phyloP scores from a whole-genome alignment of 192 early-diverging fungal genomes.

The Backusella liffmaniae region DNA sequence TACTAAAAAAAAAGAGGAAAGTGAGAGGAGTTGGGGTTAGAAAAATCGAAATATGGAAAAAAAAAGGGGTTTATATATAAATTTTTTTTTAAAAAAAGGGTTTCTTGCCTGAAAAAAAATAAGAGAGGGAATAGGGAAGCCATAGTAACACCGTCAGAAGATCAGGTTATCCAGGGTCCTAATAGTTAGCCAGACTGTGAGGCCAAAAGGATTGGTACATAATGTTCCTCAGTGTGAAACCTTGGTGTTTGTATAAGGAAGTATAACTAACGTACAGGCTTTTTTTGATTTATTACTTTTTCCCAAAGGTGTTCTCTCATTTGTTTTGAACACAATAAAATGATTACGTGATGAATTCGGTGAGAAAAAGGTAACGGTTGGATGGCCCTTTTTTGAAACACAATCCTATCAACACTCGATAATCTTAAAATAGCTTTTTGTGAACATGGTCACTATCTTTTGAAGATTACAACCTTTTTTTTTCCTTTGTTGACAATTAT shows the following conservation, averaged over 20 bases:
- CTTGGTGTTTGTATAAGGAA: neutral
- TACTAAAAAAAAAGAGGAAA: neutral
- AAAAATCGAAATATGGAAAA: neutral
- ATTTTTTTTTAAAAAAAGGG: conserved; percentile 10
- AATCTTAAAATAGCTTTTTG: conserved; percentile 5
- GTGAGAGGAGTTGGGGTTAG: neutral
- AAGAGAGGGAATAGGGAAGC: neutral
- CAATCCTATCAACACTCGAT: conserved; percentile 9
- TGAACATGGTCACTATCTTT: conserved; percentile 1
- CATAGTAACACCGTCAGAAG: neutral
- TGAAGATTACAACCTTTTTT: conserved; percentile 1
- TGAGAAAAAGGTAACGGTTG: neutral
- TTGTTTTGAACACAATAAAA: conserved; percentile 8
- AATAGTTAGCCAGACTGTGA: neutral
- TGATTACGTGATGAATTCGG: conserved; percentile 15
- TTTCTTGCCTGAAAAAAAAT: neutral
- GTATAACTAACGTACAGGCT: conserved; percentile 4
- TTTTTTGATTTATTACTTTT: neutral
- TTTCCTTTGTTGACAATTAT: neutral
- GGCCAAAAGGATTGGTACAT: conserved; percentile 8
- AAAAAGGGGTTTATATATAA: conserved; percentile 6
- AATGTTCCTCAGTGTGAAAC: conserved; percentile 13
- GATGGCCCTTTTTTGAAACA: conserved; percentile 9
- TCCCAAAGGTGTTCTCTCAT: conserved; percentile 2
- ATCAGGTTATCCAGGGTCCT: conserved; percentile 21